Percentiles rank a stretch among this genome's conserved stretches.
These are phyloP conservation scores for Raphanus hybrid DNA, from an alignment of 441 rosid species.

Conservation along the genomic window DNA sequence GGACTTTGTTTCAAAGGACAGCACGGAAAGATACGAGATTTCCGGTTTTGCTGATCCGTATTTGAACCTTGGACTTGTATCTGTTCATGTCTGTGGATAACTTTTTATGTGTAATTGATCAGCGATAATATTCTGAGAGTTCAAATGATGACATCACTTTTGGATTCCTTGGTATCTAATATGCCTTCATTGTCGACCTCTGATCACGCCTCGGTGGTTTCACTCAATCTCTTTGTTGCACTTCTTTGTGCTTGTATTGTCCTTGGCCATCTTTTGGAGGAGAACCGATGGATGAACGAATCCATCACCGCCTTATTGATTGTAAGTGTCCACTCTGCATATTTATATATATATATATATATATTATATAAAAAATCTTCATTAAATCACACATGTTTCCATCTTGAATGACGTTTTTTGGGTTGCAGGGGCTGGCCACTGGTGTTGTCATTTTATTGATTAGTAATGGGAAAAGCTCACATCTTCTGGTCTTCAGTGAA, in stretches of 20 bases:
- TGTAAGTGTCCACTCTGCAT: constrained; percentile 50
- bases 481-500: constrained; percentile 51
- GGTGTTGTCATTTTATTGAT: constrained; percentile 49
- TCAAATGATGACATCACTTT: constrained; percentile 49
- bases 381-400: background rate
- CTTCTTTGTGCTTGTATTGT: constrained; percentile 95
- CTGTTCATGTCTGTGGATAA: too few species aligned
- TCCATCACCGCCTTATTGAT: constrained; percentile 88
- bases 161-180: constrained; percentile 43
- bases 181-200: constrained; percentile 59
- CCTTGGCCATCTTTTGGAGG: constrained; percentile 93
- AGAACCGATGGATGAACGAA: constrained; percentile 95
- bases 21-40: too few species aligned
- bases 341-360: background rate
- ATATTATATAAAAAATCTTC: too few species aligned
- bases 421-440: constrained; percentile 46
- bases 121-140: too few species aligned
- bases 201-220: constrained; percentile 89
- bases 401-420: constrained; percentile 5
- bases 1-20: too few species aligned
- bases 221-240: constrained; percentile 88
- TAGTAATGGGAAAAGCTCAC: constrained; percentile 51
- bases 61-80: too few species aligned
- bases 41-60: too few species aligned
- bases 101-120: too few species aligned